Percentiles rank a stretch among this genome's conserved stretches.
Conservation (phyloP, 257 asterid genomes). For the Leonotis leonurus region DNA sequence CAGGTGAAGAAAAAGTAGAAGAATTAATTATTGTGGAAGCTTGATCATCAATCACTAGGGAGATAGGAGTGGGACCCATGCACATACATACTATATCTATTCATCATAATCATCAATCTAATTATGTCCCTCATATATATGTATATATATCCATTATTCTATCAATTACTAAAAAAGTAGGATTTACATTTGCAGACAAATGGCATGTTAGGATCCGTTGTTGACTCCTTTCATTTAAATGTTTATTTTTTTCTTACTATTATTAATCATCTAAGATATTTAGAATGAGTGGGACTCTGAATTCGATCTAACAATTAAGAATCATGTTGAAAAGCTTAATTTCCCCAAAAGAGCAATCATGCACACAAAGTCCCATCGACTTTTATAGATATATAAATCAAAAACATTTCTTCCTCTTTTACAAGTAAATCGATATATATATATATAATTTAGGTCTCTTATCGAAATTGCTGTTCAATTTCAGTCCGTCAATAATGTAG, state of each 20-base stretch:
- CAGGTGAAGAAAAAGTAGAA: too few species aligned
- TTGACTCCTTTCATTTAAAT: not conserved
- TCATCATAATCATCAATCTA: not conserved
- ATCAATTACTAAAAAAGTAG: constrained; percentile 9
- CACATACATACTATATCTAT: not conserved
- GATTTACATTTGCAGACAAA: constrained; percentile 4
- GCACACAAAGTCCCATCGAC: constrained; percentile 15
- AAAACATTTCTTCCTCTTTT: not conserved
- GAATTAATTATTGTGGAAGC: too few species aligned
- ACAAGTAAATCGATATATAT: not conserved
- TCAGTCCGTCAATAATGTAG: not conserved
- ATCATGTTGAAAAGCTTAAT: not conserved
- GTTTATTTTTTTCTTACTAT: not conserved
- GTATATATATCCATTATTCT: too few species aligned
- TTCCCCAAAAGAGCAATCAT: not conserved
- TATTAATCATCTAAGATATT: not conserved
- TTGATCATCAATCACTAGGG: not conserved
- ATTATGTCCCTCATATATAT: too few species aligned
- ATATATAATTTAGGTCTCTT: too few species aligned
- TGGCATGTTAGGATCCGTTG: constrained; percentile 5
- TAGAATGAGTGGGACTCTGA: not conserved
- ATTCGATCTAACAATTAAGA: not conserved
- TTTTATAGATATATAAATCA: not conserved
- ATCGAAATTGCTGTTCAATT: not conserved
- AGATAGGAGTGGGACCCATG: constrained; percentile 4